Evolutionary conservation across 192 early-diverging fungal species (phyloP).

Genomic region (Gigaspora rosea): DNA sequence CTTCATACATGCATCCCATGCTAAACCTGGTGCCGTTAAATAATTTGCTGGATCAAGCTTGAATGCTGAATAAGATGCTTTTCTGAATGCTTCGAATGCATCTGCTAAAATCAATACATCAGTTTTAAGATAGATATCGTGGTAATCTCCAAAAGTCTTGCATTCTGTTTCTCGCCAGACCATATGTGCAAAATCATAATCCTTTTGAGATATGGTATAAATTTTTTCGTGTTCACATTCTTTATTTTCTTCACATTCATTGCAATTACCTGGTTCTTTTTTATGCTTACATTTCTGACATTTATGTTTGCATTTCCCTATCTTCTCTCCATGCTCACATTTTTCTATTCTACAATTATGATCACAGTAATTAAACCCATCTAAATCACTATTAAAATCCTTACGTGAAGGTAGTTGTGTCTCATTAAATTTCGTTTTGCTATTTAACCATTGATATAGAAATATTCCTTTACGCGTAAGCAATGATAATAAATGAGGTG

Average conservation of each 20-base stretch:
- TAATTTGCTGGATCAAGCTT: conserved; percentile 28
- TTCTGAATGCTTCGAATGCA: conserved; percentile 21
- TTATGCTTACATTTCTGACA: no score
- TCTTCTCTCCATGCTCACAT: no score
- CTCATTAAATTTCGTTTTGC: not conserved
- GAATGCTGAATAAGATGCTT: conserved; percentile 29
- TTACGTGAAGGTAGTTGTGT: not conserved
- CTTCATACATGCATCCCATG: not conserved
- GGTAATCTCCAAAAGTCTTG: conserved; percentile 16
- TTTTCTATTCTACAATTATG: not conserved
- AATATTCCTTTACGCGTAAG: conserved; percentile 3
- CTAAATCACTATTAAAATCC: not conserved
- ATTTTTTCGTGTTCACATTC: conserved; percentile 28
- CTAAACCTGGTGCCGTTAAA: conserved; percentile 25
- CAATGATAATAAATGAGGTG: not conserved
- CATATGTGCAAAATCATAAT: not conserved
- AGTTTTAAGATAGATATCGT: conserved; percentile 24
- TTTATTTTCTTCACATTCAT: no score
- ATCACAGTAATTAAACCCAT: conserved; percentile 5
- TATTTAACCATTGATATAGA: conserved; percentile 2
- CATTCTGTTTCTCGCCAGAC: not conserved
- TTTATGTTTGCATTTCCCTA: no score
- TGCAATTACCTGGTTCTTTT: no score
- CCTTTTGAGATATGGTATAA: not conserved
- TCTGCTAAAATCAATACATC: conserved; percentile 25